Evolutionary conservation across 345 rosid species (phyloP), one percentile per base, ranked within the genome.

Genomic region (Mangifera indica): DNA sequence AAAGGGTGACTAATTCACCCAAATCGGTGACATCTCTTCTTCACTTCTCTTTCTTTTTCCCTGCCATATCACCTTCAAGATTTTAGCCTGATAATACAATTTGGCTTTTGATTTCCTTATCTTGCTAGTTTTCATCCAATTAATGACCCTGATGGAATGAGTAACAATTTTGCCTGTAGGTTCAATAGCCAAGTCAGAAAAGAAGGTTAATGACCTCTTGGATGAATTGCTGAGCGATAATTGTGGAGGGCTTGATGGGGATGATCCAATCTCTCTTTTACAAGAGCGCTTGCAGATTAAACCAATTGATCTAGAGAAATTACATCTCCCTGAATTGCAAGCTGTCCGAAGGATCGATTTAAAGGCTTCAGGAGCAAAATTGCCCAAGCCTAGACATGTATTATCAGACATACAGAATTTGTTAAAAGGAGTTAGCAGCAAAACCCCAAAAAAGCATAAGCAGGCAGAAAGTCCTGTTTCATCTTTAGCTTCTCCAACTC

Each of bases 221-320:
- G 87, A 80, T 72, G 83, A 84, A 62, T 70, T 92, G 80, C 88
- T 92, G 70, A 67, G 88, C 44, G 40, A 51, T 67, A 76, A 61
- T 71, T 77, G 24, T 65, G 90, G 81, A 78, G 89, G 84, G 54
- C 86, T 87, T 37, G 92, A 82, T 71, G 90, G 87, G 70, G 94
- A 85, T 76, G 87, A 81, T 32, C 84, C 87, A 5, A 42, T 84
- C 63, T 80, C 49, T 74, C 82, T 89, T 70, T 76, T 92, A 63
- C 84, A 82, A 72, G 87, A 87, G 64, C 77, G 26, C 26, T 83
- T 95, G 84, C 86, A 87, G 78, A 81, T 92, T 64, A 84, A 87
- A 79, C 79, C 93, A 66, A 66, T 84, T 78, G 72, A 73, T 69
- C 42, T 83, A 22, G 80, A 83, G 70, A 79, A 81, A 52, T 60